Base-by-base conservation (phyloP, 169 alveolate genomes). In the Prorocentrum cordatum region DNA sequence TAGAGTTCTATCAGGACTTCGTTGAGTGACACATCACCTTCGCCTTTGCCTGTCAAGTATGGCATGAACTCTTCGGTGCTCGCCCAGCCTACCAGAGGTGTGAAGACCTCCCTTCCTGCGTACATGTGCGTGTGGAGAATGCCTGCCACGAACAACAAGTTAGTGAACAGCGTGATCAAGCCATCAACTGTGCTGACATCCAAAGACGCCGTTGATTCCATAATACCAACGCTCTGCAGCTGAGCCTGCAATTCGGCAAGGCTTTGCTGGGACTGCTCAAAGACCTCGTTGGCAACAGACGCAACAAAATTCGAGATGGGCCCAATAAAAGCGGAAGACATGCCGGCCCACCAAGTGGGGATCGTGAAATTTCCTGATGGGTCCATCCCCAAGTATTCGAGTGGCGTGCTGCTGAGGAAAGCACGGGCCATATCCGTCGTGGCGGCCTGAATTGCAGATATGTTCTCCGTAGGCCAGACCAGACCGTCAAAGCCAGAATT, bases 281-380 rank as follows among this genome's bases (percentile, higher is more conserved):
- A 24, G 22, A n/a, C 32, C 45, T 24, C 24, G 2, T 64, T 27
- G 33, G 35, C 67, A 20, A n/a, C 10, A 29, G 31, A 38, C 20
- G 83, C 83, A n/a, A n/a, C n/a, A 27, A 71, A 71, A 14, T 24
- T 58, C 24, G 64, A 39, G 45, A 71, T 71, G 33, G 83, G 83
- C 14, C 14, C 45, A 4, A 32, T 27, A 66, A 71, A 71, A n/a
- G 45, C 18, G n/a, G n/a, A 26, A n/a, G 83, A 45, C 2, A 29
- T 18, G 12, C 83, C 83, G 18, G 83, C 83, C 83, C 83, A 71
- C 83, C 83, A 71, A 24, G 26, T 66, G 4, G 83, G 83, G 31
- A 64, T 71, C 10, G n/a, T n/a, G n/a, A n/a, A n/a, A n/a, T n/a
- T n/a, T n/a, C n/a, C n/a, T n/a, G 33, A 6, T 0, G 14, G 31